These are phyloP conservation scores for Hygrophila difformis DNA, from an alignment of 257 asterid genomes.

Conservation along the genomic window DNA sequence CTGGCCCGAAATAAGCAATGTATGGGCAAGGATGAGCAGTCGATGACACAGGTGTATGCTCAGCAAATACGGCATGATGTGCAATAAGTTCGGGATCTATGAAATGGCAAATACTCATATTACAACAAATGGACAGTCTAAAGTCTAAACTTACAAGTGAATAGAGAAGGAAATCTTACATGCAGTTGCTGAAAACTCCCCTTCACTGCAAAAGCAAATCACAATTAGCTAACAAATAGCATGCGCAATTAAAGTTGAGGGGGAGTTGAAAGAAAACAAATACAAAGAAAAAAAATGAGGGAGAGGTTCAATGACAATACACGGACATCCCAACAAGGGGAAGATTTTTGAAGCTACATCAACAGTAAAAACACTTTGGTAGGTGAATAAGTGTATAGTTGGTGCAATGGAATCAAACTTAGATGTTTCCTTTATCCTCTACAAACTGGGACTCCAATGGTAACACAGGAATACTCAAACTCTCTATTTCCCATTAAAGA, in stretches of 20 bases:
- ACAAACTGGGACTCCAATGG: no score
- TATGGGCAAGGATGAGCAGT: constrained; percentile 76
- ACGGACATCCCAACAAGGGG: no score
- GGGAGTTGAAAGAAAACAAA: neutral
- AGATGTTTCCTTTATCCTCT: no score
- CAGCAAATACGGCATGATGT: constrained; percentile 59
- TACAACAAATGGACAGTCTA: constrained; percentile 13
- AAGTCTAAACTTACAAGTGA: constrained; percentile 12
- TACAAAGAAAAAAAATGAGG: neutral
- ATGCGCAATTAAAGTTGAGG: neutral
- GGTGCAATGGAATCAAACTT: no score
- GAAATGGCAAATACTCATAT: constrained; percentile 23
- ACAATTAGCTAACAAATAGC: constrained; percentile 20
- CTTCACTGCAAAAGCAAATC: constrained; percentile 51
- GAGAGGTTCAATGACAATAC: neutral
- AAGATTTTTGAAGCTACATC: no score
- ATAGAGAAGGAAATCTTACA: constrained; percentile 45
- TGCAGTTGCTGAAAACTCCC: constrained; percentile 64
- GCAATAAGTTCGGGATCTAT: constrained; percentile 63
- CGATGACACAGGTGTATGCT: constrained; percentile 61
- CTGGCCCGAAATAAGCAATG: constrained; percentile 72
- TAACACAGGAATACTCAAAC: no score
- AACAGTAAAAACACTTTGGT: no score
- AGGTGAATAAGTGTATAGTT: no score
- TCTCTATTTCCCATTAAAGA: no score